These are phyloP conservation scores for Chytriomyces hyalinus DNA, from an alignment of 192 early-diverging fungal species.

Conservation along the genomic window DNA sequence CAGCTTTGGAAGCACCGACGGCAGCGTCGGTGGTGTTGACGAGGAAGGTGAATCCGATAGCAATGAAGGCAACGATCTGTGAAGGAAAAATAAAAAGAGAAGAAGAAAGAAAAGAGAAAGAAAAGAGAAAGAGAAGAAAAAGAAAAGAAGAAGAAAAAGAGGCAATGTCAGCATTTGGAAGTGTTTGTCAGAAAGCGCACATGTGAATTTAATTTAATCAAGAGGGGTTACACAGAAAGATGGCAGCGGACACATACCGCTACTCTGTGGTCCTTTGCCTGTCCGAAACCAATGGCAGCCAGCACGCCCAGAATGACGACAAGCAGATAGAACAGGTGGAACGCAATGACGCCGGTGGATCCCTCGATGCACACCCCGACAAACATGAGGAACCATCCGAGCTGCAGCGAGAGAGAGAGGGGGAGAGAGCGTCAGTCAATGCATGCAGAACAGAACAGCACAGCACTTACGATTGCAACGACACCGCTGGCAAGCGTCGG, in stretches of 20 bases:
- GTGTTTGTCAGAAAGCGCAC: too few relatives aligned
- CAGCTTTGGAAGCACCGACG: conserved; percentile 3
- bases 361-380: conserved; percentile 38
- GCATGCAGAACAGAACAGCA: neutral
- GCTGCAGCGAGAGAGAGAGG: neutral
- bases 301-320: conserved; percentile 24
- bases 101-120: too few relatives aligned
- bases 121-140: too few relatives aligned
- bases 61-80: conserved; percentile 42
- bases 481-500: conserved; percentile 1
- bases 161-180: neutral
- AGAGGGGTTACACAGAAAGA: neutral
- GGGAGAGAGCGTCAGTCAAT: neutral
- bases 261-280: conserved; percentile 29
- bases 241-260: conserved; percentile 27
- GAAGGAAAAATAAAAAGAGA: neutral
- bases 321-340: conserved; percentile 36
- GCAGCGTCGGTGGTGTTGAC: conserved; percentile 20
- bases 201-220: neutral
- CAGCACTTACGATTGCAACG: conserved; percentile 8
- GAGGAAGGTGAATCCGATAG: conserved; percentile 41
- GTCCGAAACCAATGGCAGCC: conserved; percentile 12
- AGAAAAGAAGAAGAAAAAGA: neutral
- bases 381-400: conserved; percentile 44
- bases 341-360: conserved; percentile 6